Evolutionary conservation across 345 rosid genomes (phyloP).

Genomic region (Trapa bicornis): DNA sequence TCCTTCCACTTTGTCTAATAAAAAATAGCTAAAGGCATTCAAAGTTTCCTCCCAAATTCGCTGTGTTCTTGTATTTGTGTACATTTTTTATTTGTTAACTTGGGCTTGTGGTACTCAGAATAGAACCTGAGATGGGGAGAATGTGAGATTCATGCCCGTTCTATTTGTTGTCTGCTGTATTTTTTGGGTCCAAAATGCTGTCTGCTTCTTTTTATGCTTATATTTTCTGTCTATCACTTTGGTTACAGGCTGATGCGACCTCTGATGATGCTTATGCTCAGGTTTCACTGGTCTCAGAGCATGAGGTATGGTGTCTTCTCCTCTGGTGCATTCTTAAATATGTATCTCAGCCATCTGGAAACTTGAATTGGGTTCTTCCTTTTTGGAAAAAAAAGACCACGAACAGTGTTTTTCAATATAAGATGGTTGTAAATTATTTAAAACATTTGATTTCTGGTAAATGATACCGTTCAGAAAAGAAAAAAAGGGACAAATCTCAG

Average conservation of each 20-base stretch:
- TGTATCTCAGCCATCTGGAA: background rate
- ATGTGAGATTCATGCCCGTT: background rate
- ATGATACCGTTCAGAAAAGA: background rate
- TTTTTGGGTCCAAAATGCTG: too few species aligned
- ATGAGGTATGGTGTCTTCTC: slow-evolving; percentile 38
- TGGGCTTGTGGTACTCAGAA: background rate
- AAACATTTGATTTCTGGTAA: too few species aligned
- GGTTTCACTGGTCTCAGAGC: slow-evolving; percentile 70
- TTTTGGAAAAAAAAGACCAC: background rate
- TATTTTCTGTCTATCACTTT: slow-evolving; percentile 13
- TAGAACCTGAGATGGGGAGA: background rate
- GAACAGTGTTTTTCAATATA: background rate
- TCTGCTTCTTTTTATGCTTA: background rate
- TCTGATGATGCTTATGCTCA: slow-evolving; percentile 93
- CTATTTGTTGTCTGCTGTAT: background rate
- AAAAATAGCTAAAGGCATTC: background rate
- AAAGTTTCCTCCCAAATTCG: background rate
- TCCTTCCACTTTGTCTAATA: background rate
- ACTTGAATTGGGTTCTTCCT: background rate
- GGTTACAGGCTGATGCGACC: slow-evolving; percentile 72
- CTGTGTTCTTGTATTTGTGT: background rate
- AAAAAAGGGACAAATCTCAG: background rate
- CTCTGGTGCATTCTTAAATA: background rate
- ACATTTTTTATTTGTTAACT: background rate
- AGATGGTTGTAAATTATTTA: background rate